These are phyloP conservation scores for Sporothrix inflata DNA, from an alignment of 2,329 filamentous ascomycete genomes.

Conservation along the genomic window DNA sequence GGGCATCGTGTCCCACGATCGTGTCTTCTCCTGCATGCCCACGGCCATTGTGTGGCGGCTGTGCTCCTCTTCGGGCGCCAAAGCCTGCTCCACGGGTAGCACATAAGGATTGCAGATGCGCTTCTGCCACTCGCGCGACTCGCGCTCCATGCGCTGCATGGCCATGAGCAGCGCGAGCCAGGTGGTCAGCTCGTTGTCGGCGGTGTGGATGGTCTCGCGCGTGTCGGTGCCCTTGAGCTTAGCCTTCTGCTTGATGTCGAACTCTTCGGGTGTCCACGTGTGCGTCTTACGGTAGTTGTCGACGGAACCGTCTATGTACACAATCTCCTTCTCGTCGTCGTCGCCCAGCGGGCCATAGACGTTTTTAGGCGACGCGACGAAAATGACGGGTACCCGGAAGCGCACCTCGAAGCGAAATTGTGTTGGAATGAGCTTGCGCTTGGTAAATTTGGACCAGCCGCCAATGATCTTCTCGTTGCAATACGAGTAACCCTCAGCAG, in stretches of 20 bases:
- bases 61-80: constrained; percentile 32
- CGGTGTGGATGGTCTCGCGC: constrained; percentile 50
- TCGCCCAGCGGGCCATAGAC: constrained; percentile 40
- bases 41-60: constrained; percentile 47
- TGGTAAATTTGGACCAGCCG: constrained; percentile 48
- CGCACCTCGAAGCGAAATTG: constrained; percentile 55
- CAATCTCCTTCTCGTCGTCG: constrained; percentile 37
- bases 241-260: constrained; percentile 7
- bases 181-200: constrained; percentile 59
- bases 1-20: constrained; percentile 58
- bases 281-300: constrained; percentile 39
- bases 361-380: constrained; percentile 51
- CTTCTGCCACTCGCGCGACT: constrained; percentile 52
- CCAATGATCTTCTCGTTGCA: constrained; percentile 54
- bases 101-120: constrained; percentile 34
- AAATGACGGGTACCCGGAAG: constrained; percentile 54
- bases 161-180: constrained; percentile 56
- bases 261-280: constrained; percentile 34
- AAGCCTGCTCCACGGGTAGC: not conserved
- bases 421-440: constrained; percentile 45
- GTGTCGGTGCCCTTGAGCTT: constrained; percentile 28
- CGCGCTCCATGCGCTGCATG: constrained; percentile 54
- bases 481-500: constrained; percentile 52
- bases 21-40: constrained; percentile 50
- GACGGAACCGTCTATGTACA: constrained; percentile 46